Conservation (phyloP, 257 asterid genomes). For the Petunia secreta region DNA sequence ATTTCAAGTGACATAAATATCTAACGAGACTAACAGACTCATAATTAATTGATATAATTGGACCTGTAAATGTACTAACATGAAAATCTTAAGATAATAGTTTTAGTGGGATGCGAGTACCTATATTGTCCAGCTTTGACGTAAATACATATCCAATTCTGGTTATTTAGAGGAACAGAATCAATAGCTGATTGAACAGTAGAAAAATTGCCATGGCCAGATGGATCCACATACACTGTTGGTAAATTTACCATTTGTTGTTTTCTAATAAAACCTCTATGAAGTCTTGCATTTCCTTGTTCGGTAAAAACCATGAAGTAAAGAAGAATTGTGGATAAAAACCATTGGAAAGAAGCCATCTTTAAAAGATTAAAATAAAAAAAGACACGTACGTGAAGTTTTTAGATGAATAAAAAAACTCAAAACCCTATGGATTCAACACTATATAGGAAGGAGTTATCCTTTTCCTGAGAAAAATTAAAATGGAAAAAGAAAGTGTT, state of each 20-base stretch:
- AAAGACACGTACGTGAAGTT: neutral
- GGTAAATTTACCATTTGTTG: constrained; percentile 8
- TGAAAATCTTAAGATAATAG: neutral
- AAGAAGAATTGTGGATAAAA: neutral
- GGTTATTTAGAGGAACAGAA: constrained; percentile 9
- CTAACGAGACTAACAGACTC: neutral
- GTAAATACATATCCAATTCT: constrained; percentile 27
- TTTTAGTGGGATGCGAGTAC: neutral
- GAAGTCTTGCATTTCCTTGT: constrained; percentile 12
- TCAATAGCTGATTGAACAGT: constrained; percentile 33
- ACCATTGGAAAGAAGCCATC: constrained; percentile 20
- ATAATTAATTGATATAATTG: neutral
- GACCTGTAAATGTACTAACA: neutral
- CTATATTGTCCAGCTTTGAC: constrained; percentile 27
- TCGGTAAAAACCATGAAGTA: neutral
- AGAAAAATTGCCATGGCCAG: neutral
- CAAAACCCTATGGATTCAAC: neutral
- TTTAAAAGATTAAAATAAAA: neutral
- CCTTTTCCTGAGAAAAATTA: neutral
- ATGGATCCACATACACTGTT: constrained; percentile 24
- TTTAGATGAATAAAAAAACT: neutral
- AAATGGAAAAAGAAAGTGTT: neutral
- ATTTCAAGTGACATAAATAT: neutral
- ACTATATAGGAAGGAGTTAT: neutral
- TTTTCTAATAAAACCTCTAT: neutral